Evolutionary conservation across 2,329 filamentous ascomycete species (phyloP), one percentile per base, ranked within the genome.

Genomic region (Seiridium unicorne): DNA sequence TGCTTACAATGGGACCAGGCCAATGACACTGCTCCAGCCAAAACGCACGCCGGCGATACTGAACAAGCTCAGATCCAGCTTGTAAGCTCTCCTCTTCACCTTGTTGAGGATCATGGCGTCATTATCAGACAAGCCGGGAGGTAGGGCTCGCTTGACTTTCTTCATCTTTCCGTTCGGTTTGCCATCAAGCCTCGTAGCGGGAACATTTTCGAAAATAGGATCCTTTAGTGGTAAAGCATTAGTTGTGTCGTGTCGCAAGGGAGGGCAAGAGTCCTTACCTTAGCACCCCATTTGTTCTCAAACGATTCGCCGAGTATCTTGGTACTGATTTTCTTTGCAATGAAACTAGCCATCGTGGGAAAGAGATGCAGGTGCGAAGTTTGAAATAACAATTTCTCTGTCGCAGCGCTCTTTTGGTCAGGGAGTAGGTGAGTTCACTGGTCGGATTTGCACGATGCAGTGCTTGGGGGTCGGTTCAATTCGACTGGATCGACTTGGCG

Each of bases 1-100:
- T 48, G 84, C 90, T 82, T 83, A 92, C 85, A 85, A 85, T 67
- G 95, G 95, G 58, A 98, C 75, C 6, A 98, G 72, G 11, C 89
- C 95, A 68, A 98, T 91, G 60, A 97, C 84, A 67, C 89, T 90
- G 56, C 91, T 87, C 92, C 93, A 97, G 58, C 95, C 95, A 71
- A 98, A 93, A 60, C 89, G 86, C 61, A 96, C 83, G 48, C 93
- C 92, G 64, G 90, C 85, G 70, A 92, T 85, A 70, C 85, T 93
- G 79, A 94, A 96, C 5, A 97, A 84, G 59, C 84, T 86, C 80
- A 92, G 90, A 74, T 98, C 95, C 34, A 97, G 85, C 44, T 87
- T 84, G 76, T 97, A 96, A 40, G 95, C 93, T 61, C 90, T 84
- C 68, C 89, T 85, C 75, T 96, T 94, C 67, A 96, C 92, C 68